Conservation (phyloP, 192 early-diverging fungal genomes). For the Pilobolus umbonatus region DNA sequence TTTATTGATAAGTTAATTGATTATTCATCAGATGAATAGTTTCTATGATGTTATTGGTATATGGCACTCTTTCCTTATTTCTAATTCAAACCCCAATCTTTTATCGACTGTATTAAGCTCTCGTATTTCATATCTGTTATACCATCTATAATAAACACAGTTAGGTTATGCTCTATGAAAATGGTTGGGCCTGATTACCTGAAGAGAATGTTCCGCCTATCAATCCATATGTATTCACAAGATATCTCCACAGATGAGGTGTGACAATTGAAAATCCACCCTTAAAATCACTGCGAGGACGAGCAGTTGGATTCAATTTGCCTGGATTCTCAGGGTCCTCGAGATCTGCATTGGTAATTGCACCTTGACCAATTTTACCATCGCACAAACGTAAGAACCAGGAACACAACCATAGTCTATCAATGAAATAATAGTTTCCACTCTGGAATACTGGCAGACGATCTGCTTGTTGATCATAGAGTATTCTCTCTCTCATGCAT, state of each 20-base stretch:
- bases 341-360: conserved; percentile 21
- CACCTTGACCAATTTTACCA: conserved; percentile 25
- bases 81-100: background rate
- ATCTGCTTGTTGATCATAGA: conserved; percentile 19
- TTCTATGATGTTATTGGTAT: too few species aligned
- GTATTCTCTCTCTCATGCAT: conserved; percentile 20
- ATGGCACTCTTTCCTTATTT: too few species aligned
- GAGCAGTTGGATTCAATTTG: conserved; percentile 4
- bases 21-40: too few species aligned
- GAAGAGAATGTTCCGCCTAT: conserved; percentile 19
- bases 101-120: background rate
- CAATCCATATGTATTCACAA: conserved; percentile 23
- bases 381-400: conserved; percentile 34
- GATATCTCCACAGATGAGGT: conserved; percentile 25
- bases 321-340: conserved; percentile 12
- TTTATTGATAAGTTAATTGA: too few species aligned
- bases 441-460: background rate
- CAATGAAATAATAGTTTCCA: conserved; percentile 25
- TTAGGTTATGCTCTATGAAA: too few species aligned
- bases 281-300: conserved; percentile 25
- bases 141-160: too few species aligned
- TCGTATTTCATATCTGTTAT: too few species aligned
- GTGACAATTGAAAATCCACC: conserved; percentile 31
- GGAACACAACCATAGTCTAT: conserved; percentile 23
- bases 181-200: conserved; percentile 23